phyloP scores from a whole-genome alignment of 129 eudicot genomes.

The Escallonia rubra region DNA sequence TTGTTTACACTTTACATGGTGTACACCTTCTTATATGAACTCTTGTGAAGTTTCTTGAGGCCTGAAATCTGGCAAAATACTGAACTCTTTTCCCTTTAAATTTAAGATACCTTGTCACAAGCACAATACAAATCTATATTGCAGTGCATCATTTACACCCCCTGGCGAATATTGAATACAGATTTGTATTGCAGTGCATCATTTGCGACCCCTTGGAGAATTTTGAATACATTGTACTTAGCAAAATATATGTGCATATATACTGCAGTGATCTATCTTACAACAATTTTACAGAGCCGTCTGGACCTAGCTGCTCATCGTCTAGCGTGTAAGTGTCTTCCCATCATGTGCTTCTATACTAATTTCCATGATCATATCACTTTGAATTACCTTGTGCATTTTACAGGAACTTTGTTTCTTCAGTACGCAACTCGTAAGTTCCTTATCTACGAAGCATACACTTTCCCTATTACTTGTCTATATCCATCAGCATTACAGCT shows the following conservation, averaged over 20 bases:
- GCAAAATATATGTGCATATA: not conserved
- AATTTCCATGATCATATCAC: not conserved
- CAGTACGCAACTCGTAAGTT: constrained; percentile 37
- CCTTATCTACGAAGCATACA: not conserved
- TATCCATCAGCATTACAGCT: too few relatives aligned
- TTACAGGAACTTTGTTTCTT: constrained; percentile 31
- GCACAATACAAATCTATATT: too few relatives aligned
- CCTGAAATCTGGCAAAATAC: not conserved
- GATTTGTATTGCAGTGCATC: too few relatives aligned
- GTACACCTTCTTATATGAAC: not conserved
- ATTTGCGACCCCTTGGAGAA: too few relatives aligned
- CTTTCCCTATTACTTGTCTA: not conserved
- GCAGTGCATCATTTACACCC: too few relatives aligned
- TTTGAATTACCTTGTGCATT: not conserved
- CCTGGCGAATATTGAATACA: too few relatives aligned
- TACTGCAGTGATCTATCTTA: constrained; percentile 24
- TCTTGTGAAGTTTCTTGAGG: too few relatives aligned
- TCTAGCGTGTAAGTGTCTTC: constrained; percentile 27
- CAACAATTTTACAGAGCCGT: constrained; percentile 34
- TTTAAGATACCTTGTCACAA: not conserved
- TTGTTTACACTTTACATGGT: not conserved
- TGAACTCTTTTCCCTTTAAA: not conserved
- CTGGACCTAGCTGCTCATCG: constrained; percentile 15
- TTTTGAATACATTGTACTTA: too few relatives aligned
- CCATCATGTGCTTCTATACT: not conserved